phyloP scores from a whole-genome alignment of 2,329 filamentous ascomycete species.

The Apiospora saccharicola region DNA sequence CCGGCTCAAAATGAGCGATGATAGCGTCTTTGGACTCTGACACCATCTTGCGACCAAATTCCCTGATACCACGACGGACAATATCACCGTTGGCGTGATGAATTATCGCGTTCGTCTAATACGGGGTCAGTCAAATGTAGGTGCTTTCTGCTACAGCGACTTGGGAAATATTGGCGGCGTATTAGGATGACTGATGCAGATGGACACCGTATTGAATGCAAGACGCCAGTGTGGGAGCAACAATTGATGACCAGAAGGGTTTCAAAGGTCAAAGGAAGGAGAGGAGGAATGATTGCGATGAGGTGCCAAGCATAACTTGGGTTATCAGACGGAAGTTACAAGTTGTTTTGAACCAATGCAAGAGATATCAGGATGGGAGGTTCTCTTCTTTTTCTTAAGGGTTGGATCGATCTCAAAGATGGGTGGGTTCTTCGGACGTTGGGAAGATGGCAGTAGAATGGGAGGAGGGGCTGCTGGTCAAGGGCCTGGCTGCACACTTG shows the following conservation, averaged over 20 bases:
- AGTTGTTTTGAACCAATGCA: not conserved
- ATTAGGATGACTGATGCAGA: not conserved
- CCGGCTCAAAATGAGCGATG: slow-evolving; percentile 46
- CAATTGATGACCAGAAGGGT: not conserved
- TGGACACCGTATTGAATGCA: not conserved
- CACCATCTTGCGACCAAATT: slow-evolving; percentile 56
- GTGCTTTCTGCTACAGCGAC: not conserved
- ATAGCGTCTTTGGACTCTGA: slow-evolving; percentile 50
- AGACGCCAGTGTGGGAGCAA: not conserved
- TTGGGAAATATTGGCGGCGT: not conserved
- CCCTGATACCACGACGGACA: slow-evolving; percentile 48
- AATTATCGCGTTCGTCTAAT: slow-evolving; percentile 58
- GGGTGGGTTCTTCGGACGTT: not conserved
- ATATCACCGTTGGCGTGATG: slow-evolving; percentile 50
- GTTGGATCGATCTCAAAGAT: not conserved
- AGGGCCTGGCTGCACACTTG: not conserved
- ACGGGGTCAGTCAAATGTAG: slow-evolving; percentile 10
- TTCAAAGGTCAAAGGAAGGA: not conserved
- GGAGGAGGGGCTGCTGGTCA: not conserved
- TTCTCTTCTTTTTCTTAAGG: not conserved
- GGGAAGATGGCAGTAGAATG: not conserved
- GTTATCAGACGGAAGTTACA: not conserved
- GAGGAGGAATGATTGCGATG: not conserved
- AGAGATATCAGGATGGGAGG: not conserved
- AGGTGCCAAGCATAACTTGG: not conserved